Conservation (phyloP, 768 basidiomycete genomes). For the Serendipita sp. region DNA sequence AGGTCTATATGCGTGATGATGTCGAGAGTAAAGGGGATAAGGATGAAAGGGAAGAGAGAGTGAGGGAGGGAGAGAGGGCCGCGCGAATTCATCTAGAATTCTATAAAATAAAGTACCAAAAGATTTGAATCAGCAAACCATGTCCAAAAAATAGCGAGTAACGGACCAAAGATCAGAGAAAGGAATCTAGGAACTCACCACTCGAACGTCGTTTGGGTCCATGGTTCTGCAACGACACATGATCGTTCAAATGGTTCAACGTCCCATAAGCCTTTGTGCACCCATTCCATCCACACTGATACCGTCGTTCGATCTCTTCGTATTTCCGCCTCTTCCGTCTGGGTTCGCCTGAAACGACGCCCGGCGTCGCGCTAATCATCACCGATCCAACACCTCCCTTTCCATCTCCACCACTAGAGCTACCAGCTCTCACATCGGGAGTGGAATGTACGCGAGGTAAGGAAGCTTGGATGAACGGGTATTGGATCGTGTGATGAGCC, state of each 20-base stretch:
- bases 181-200: too few species aligned
- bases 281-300: slow-evolving; percentile 17
- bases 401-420: not conserved
- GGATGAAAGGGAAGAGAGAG: too few species aligned
- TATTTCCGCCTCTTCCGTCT: slow-evolving; percentile 7
- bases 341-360: not conserved
- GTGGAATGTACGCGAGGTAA: not conserved
- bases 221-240: slow-evolving; percentile 97
- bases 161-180: too few species aligned
- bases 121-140: too few species aligned
- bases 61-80: too few species aligned
- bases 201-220: slow-evolving; percentile 56
- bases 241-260: slow-evolving; percentile 92
- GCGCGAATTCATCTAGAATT: too few species aligned
- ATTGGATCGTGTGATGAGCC: not conserved
- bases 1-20: too few species aligned
- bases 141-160: too few species aligned
- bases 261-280: slow-evolving; percentile 81
- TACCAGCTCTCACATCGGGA: not conserved
- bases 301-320: slow-evolving; percentile 13
- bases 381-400: not conserved
- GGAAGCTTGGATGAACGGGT: too few species aligned
- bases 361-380: not conserved
- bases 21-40: too few species aligned
- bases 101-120: too few species aligned